Base-by-base conservation (phyloP, 1,284 basidiomycete species). In the Vanrija humicola region DNA sequence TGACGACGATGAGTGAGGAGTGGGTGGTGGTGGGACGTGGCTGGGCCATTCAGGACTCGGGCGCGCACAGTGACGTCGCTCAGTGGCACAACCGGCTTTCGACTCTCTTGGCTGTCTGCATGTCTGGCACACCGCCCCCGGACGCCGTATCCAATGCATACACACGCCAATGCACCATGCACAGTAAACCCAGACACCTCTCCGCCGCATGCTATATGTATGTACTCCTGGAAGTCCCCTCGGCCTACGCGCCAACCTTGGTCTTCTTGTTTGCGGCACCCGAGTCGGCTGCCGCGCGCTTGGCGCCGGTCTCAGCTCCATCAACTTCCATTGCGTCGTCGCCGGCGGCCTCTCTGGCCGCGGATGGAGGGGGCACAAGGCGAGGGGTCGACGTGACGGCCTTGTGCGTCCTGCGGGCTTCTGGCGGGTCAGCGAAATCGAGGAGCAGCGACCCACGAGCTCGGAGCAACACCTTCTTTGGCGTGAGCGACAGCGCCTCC, bases 371-470 rank as follows among this genome's bases (percentile, higher is more conserved):
- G 0, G 67, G 57, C 1, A 73, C 65, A n/a, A 73, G 58, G 26
- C 58, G 59, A 3, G 73, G 74, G 14, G 65, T 57, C 0, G 72
- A 68, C 42, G 74, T 62, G 38, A 75, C 67, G 2, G 68, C 75
- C 56, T 76, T 77, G 64, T 67, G 72, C 9, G 74, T 73, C 52
- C 64, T 46, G 56, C 74, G 58, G 2, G 74, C 68, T 54, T 75
- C 74, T 75, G 58, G 15, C 5, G 15, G 29, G 49, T 50, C 12
- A 44, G 56, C 40, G 43, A 28, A 18, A 25, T 10, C 23, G 3
- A 21, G 2, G 6, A 16, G 2, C 6, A 18, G n/a, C 14, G 4
- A 71, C 75, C 61, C 52, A 77, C 75, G 75, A 23, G 75, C 72
- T 59, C 68, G 64, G 12, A 76, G 65, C n/a, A 77, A 52, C 3